A percentile compares a stretch with the other conserved stretches of the same genome.
Conservation (phyloP, 306 rosid genomes). For the Prunus fruticosa region DNA sequence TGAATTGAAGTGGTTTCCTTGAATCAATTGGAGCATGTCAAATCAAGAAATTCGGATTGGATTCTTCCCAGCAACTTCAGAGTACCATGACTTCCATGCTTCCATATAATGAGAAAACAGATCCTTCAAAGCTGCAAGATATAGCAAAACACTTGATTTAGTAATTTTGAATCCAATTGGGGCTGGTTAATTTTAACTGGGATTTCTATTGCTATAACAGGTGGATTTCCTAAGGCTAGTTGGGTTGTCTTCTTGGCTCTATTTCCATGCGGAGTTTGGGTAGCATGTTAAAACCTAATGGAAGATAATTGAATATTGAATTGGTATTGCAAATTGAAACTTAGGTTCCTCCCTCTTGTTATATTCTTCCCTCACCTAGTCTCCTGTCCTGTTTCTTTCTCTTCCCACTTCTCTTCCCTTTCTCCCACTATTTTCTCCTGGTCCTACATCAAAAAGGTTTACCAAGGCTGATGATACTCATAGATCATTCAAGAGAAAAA, state of each 20-base stretch:
- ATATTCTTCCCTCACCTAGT: slow-evolving; percentile 2
- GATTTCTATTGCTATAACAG: neutral
- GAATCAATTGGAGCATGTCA: neutral
- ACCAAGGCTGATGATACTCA: neutral
- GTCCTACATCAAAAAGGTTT: slow-evolving; percentile 14
- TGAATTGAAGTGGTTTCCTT: slow-evolving; percentile 10
- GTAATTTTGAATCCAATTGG: neutral
- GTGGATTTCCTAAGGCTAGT: neutral
- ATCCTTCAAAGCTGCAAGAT: slow-evolving; percentile 68
- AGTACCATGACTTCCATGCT: slow-evolving; percentile 88
- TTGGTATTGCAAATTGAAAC: neutral
- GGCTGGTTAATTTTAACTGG: neutral
- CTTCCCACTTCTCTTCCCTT: neutral
- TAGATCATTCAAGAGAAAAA: neutral
- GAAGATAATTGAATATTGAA: neutral
- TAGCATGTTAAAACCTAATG: neutral
- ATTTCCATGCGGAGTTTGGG: neutral
- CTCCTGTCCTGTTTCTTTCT: slow-evolving; percentile 1
- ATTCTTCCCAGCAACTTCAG: slow-evolving; percentile 68
- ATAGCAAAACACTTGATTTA: slow-evolving; percentile 12
- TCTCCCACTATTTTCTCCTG: slow-evolving; percentile 3
- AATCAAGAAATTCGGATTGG: slow-evolving; percentile 46
- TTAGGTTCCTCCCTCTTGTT: neutral
- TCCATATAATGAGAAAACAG: slow-evolving; percentile 85
- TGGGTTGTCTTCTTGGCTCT: neutral